phyloP scores from a whole-genome alignment of 2,329 filamentous ascomycete species.

The Ceratocystis diversiconidia region DNA sequence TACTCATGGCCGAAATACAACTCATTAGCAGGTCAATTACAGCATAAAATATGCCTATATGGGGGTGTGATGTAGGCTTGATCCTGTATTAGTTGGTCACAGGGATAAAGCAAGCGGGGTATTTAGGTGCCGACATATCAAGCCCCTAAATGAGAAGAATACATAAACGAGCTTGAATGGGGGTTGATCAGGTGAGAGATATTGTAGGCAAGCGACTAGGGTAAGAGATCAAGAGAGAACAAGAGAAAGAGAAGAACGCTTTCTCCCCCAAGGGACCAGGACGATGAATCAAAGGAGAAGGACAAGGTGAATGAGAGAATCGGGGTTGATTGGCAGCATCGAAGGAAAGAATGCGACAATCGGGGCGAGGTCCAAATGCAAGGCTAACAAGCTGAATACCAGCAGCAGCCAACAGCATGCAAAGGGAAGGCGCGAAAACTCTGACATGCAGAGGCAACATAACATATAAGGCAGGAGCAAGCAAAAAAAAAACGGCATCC shows the following conservation, averaged over 20 bases:
- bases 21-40: neutral
- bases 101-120: neutral
- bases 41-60: neutral
- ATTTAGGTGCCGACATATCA: neutral
- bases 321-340: neutral
- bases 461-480: neutral
- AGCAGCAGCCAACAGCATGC: neutral
- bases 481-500: neutral
- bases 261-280: neutral
- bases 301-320: neutral
- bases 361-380: neutral
- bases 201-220: neutral
- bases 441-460: neutral
- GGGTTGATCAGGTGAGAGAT: neutral
- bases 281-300: neutral
- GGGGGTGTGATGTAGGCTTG: neutral
- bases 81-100: constrained; percentile 3
- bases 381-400: neutral
- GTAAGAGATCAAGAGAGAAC: neutral
- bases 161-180: neutral
- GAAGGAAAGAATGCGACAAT: neutral
- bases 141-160: neutral
- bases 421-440: neutral
- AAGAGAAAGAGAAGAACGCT: neutral
- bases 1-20: neutral